A percentile compares a stretch with the other conserved stretches of the same genome.
Evolutionary conservation across 2,329 filamentous ascomycete genomes (phyloP).

Genomic region (Beauveria sp.): DNA sequence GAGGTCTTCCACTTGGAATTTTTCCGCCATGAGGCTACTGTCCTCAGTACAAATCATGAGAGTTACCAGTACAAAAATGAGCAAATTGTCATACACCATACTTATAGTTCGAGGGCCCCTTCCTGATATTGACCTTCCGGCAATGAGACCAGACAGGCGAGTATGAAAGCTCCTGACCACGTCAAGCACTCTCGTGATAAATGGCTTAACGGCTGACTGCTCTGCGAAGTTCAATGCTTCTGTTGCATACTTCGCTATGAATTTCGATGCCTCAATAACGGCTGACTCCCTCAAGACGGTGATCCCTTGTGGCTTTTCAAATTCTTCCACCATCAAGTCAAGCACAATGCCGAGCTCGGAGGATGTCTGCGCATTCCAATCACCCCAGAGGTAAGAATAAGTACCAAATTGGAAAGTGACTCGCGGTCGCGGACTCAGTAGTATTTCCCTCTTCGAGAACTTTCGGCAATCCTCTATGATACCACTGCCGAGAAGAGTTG

Average conservation of each 20-base stretch:
- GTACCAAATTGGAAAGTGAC: conserved; percentile 40
- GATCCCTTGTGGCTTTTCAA: conserved; percentile 17
- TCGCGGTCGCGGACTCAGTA: conserved; percentile 25
- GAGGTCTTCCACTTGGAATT: conserved; percentile 41
- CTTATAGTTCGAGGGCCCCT: conserved; percentile 13
- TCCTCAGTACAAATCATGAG: conserved; percentile 36
- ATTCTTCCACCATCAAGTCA: conserved; percentile 48
- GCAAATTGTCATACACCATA: conserved; percentile 22
- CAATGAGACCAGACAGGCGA: conserved; percentile 18
- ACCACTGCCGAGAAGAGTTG: conserved; percentile 51
- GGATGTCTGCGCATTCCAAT: conserved; percentile 50
- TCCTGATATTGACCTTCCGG: conserved; percentile 6
- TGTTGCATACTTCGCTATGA: conserved; percentile 41
- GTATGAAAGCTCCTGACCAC: conserved; percentile 33
- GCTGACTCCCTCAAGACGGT: conserved; percentile 14
- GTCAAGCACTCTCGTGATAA: conserved; percentile 37
- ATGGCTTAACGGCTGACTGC: conserved; percentile 29
- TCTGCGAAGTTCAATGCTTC: conserved; percentile 33
- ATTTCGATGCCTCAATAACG: conserved; percentile 30
- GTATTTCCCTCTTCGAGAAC: conserved; percentile 19
- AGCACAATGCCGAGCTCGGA: conserved; percentile 56
- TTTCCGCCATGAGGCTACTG: conserved; percentile 23
- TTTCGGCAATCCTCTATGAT: conserved; percentile 34
- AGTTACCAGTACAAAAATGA: conserved; percentile 28
- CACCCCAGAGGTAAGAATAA: conserved; percentile 44